Evolutionary conservation across 2,329 filamentous ascomycete species (phyloP), one percentile per base, ranked within the genome.

Genomic region (Waltergamsia citrina): DNA sequence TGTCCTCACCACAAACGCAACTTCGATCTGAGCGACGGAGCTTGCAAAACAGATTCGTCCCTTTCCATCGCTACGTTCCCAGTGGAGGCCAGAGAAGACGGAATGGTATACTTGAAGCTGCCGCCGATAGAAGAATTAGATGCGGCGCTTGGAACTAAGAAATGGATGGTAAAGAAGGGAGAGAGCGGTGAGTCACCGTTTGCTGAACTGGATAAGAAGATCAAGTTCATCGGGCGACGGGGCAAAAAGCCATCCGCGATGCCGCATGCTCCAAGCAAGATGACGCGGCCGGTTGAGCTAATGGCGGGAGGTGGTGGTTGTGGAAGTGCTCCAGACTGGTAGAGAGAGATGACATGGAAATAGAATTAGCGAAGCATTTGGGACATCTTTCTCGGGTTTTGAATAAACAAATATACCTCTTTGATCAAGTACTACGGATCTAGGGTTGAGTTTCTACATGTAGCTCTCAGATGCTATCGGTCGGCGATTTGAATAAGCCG

Each of bases 1-100:
- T 94, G 86, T 50, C 87, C 87, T 1, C 78, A 81, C 56, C 87
- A 94, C 65, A 94, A 94, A 65, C 78, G 85, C 44, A 94, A 94
- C 61, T 94, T 82, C 54, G 77, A 85, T 50, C 74, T 94, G 28
- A 69, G 67, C 25, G 70, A 74, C 1, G 85, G 86, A 2, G 67
- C 71, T 14, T 93, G 87, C 59, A 74, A 70, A 34, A 90, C 81
- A 51, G 86, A 94, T 54, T 67, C 71, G 22, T 67, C 67, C 15
- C 68, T 92, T 42, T 86, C 79, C 44, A 88, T 94, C 47, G 85
- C 86, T 4, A 88, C 81, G 0, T 94, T 94, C 54, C 71, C 73
- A 0, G 77, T 76, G 5, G 83, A 94, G 55, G 81, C 81, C 52
- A 65, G 85, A 9, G 37, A 43, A 3, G 85, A 92, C 53, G 85